Base-by-base conservation (phyloP, 2,329 filamentous ascomycete species). In the Alternaria metachromatica region DNA sequence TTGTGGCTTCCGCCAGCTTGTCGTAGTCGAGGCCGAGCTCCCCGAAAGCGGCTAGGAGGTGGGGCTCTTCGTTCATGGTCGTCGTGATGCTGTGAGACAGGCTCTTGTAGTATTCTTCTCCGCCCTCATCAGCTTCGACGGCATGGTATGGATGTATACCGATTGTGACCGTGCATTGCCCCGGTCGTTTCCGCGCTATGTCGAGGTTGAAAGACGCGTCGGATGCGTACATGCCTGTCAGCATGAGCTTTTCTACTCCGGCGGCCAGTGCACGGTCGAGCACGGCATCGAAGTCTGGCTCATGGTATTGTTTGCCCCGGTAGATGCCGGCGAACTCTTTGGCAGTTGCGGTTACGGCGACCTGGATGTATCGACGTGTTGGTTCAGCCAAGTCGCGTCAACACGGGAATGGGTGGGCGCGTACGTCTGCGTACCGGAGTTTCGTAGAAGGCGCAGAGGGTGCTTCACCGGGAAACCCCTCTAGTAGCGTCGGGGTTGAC, bases 81-180 rank as follows among this genome's bases (percentile, higher is more conserved):
- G 69, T 63, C 0, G 74, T 67, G 2, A 80, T 68, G 0, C 55
- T 54, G 2, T 72, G 64, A 0, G 65, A 70, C 6, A 82, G 64
- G 2, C 76, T 55, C 0, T 60, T 30, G 3, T 81, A 71, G 5
- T 81, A 73, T 1, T 56, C 60, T 18, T 78, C 71, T 6, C 62
- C 71, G 56, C 62, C 66, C 1, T 63, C 71, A 7, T 82, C 81
- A 1, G 84, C 80, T 60, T 85, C 83, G 0, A 70, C 70, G 0
- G 83, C 84, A 51, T 87, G 83, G 59, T 87, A 86, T 0, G 84
- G 84, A 60, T 86, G 85, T 4, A 86, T 78, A 2, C 85, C 84
- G 10, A 86, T 76, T 2, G 84, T 86, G 60, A 84, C 72, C 11
- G 76, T 82, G 63, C 83, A 84, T 41, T 73, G 70, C 8, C 65